Evolutionary conservation across 306 rosid species (phyloP), one percentile per base, ranked within the genome.

Genomic region (Prunus kanzakura): DNA sequence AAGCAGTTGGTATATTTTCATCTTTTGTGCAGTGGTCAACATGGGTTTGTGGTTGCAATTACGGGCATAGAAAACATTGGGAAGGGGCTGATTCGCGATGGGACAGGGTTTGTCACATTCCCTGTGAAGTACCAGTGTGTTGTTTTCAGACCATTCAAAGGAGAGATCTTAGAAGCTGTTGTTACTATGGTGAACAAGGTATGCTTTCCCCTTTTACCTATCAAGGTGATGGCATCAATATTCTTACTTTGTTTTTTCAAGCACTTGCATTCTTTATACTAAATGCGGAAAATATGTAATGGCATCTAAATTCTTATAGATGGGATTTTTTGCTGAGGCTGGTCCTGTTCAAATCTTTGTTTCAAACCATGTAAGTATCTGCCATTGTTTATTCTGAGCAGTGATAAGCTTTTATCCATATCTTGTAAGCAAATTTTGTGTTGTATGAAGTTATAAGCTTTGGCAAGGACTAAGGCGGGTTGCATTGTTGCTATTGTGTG

Each of bases 131-230:
- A 95, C 73, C 99, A 89, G 80, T 95, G 99, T 86, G 99, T 95
- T 72, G 99, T 92, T 32, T 92, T 95, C 76, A 85, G 97, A 82
- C 97, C 99, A 52, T 95, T 95, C 79, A 92, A 95, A 54, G 97
- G 99, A 75, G 99, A 95, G 87, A 92, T 95, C 63, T 84, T 95
- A 72, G 97, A 95, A 84, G 97, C 97, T 73, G 97, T 95, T 79
- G 99, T 95, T 70, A 88, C 96, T 13, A 92, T 90, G 97, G 99
- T 95, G 67, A 92, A 95, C 90, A 95, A 95, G 98, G 98, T 93
- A 75, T 70, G 15, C 16, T 35, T 60, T 47, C 14, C 15, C 68
- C 41, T 66, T 54, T 78, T 30, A 13, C 60, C 69, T 38, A 38
- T 38, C 43, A 38, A 38, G 43, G 43, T 38, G 43, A 38, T 7